Percentiles rank a stretch among this genome's conserved stretches.
phyloP scores from a whole-genome alignment of 2,329 filamentous ascomycete species.

The Trichoderma lentiforme region DNA sequence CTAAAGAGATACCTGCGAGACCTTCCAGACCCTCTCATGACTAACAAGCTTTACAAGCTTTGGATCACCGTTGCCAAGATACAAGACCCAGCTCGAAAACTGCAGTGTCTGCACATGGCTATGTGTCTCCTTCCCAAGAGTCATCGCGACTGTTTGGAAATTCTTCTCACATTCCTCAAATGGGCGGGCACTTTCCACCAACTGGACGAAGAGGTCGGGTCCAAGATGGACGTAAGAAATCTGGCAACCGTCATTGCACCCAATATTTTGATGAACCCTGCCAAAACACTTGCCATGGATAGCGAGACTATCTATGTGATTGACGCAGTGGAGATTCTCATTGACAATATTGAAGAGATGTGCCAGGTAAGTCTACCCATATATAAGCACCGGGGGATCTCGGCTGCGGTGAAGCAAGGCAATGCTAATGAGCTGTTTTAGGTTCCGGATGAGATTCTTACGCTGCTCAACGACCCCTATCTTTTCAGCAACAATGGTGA shows the following conservation, averaged over 20 bases:
- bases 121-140: slow-evolving; percentile 91
- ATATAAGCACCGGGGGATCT: background rate
- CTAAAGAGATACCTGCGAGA: slow-evolving; percentile 94
- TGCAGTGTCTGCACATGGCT: slow-evolving; percentile 81
- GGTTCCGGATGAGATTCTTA: slow-evolving; percentile 90
- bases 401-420: slow-evolving; percentile 20
- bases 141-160: slow-evolving; percentile 90
- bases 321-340: slow-evolving; percentile 85
- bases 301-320: slow-evolving; percentile 91
- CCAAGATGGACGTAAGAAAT: slow-evolving; percentile 99
- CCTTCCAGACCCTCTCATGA: slow-evolving; percentile 90
- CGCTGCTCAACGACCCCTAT: slow-evolving; percentile 76
- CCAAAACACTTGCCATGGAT: slow-evolving; percentile 66
- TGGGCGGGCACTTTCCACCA: slow-evolving; percentile 98
- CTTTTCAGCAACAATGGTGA: slow-evolving; percentile 81
- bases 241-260: slow-evolving; percentile 95
- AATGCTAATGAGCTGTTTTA: slow-evolving; percentile 37
- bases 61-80: slow-evolving; percentile 92
- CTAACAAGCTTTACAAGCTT: slow-evolving; percentile 87
- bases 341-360: slow-evolving; percentile 92
- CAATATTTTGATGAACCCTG: slow-evolving; percentile 78
- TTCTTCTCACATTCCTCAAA: slow-evolving; percentile 92
- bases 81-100: slow-evolving; percentile 72
- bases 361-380: slow-evolving; percentile 70
- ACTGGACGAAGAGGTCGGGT: slow-evolving; percentile 92